phyloP scores from a whole-genome alignment of 306 rosid genomes.

The Macrotyloma uniflorum region DNA sequence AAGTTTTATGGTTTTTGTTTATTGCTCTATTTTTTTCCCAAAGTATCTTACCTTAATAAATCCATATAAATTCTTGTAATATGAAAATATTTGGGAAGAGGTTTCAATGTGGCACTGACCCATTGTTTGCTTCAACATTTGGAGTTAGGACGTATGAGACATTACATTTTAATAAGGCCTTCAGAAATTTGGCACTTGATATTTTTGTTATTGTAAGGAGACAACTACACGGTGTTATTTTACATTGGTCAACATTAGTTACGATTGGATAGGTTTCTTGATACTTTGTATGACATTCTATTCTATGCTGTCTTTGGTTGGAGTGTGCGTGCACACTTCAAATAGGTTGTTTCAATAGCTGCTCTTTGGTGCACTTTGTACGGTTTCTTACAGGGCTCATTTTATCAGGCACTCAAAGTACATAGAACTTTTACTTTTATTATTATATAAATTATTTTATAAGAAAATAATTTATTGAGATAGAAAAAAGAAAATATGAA shows the following conservation, averaged over 20 bases:
- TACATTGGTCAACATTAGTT: not conserved
- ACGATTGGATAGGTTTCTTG: not conserved
- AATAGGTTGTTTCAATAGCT: constrained; percentile 12
- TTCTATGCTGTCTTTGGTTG: not conserved
- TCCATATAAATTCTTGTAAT: not conserved
- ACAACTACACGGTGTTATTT: not conserved
- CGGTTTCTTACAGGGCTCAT: constrained; percentile 14
- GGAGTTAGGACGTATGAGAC: not conserved
- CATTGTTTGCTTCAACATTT: not conserved
- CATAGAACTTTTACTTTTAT: not conserved
- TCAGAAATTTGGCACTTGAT: not conserved
- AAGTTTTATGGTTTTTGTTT: not conserved
- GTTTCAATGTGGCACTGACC: not conserved
- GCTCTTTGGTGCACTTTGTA: constrained; percentile 1
- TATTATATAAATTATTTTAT: not conserved
- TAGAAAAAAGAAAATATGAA: not conserved
- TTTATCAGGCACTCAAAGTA: constrained; percentile 15
- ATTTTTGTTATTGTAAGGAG: not conserved
- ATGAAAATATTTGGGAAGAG: not conserved
- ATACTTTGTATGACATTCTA: not conserved
- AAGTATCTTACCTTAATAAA: not conserved
- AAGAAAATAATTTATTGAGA: not conserved
- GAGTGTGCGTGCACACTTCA: not conserved
- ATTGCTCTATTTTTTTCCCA: not conserved
- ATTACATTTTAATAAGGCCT: not conserved